phyloP scores from a whole-genome alignment of 2,329 filamentous ascomycete genomes.

The Daldinia eschscholtzii region DNA sequence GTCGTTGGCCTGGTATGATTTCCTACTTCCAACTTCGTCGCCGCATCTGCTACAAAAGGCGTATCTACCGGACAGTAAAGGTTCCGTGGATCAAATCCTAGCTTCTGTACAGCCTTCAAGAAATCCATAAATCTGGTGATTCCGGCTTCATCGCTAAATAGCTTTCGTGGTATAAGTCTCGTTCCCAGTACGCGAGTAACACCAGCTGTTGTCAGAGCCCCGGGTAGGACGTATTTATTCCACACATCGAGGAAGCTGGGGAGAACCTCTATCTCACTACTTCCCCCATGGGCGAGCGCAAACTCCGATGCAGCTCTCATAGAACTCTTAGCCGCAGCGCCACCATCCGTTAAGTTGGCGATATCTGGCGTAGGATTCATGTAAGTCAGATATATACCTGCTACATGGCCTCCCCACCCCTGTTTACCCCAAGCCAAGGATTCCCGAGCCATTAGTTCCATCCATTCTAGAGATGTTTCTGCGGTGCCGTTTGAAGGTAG shows the following conservation, averaged over 20 bases:
- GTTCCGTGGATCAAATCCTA: neutral
- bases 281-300: slow-evolving; percentile 34
- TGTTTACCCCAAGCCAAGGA: slow-evolving; percentile 44
- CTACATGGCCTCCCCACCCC: slow-evolving; percentile 46
- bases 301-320: neutral
- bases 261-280: slow-evolving; percentile 42
- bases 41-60: neutral
- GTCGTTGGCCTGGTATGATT: neutral
- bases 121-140: neutral
- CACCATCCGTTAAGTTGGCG: slow-evolving; percentile 40
- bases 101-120: neutral
- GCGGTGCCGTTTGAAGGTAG: slow-evolving; percentile 47
- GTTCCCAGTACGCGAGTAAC: slow-evolving; percentile 37
- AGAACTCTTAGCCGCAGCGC: neutral
- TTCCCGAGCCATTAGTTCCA: slow-evolving; percentile 40
- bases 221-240: slow-evolving; percentile 44
- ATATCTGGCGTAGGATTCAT: slow-evolving; percentile 42
- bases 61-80: neutral
- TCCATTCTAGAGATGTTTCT: slow-evolving; percentile 52
- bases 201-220: slow-evolving; percentile 35
- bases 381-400: slow-evolving; percentile 42
- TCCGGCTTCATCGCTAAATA: slow-evolving; percentile 30
- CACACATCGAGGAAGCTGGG: slow-evolving; percentile 41
- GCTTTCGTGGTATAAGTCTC: slow-evolving; percentile 37
- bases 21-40: neutral